Percentiles rank a stretch among this genome's conserved stretches.
These are phyloP conservation scores for Petunia axillaris DNA, from an alignment of 257 asterid species.

Conservation along the genomic window DNA sequence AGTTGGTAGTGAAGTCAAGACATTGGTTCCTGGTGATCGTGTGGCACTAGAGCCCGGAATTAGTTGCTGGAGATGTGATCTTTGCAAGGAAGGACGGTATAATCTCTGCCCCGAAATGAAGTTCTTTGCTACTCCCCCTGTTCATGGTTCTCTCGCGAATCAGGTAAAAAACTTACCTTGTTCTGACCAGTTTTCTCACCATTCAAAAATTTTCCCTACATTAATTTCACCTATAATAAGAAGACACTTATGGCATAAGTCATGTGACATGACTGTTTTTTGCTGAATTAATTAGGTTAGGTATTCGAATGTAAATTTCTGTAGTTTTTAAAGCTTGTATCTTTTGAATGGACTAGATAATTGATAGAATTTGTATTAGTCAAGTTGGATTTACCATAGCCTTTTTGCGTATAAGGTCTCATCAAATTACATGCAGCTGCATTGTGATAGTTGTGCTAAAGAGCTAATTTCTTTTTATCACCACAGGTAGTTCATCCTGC, in stretches of 20 bases:
- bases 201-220: not conserved
- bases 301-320: not conserved
- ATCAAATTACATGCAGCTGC: not conserved
- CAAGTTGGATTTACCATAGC: not conserved
- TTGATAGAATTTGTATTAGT: not conserved
- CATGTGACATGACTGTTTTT: not conserved
- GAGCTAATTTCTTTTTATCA: not conserved
- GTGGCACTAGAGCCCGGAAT: slow-evolving; percentile 93
- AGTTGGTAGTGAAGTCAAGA: slow-evolving; percentile 70
- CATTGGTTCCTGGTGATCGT: slow-evolving; percentile 69
- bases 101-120: slow-evolving; percentile 94
- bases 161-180: slow-evolving; percentile 47
- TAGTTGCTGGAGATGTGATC: slow-evolving; percentile 74
- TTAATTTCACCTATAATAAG: not conserved
- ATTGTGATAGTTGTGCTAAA: not conserved
- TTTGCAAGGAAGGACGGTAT: slow-evolving; percentile 82
- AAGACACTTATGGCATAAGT: not conserved
- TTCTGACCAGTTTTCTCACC: not conserved
- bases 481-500: slow-evolving; percentile 94
- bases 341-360: not conserved
- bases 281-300: not conserved
- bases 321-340: not conserved
- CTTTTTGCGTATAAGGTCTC: not conserved
- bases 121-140: slow-evolving; percentile 90
- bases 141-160: slow-evolving; percentile 92